phyloP scores from a whole-genome alignment of 345 rosid species.

The Clausena lansium region DNA sequence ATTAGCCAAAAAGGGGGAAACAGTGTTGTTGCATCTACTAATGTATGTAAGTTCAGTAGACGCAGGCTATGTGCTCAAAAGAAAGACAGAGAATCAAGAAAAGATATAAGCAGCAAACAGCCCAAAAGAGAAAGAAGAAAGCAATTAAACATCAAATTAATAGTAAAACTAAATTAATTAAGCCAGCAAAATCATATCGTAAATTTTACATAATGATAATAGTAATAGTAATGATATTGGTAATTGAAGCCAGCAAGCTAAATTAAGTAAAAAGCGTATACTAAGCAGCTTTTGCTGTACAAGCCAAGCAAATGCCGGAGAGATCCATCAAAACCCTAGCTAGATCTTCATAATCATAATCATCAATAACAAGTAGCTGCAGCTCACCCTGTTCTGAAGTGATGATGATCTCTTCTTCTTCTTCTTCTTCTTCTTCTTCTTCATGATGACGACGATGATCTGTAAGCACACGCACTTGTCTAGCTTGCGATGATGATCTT shows the following conservation, averaged over 20 bases:
- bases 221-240: not conserved
- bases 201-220: not conserved
- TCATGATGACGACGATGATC: not conserved
- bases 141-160: not conserved
- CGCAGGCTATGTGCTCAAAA: not conserved
- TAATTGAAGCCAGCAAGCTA: not conserved
- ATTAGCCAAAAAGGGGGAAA: not conserved
- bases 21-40: not conserved
- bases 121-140: not conserved
- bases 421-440: no score
- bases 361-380: slow-evolving; percentile 8
- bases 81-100: not conserved
- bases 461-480: slow-evolving; percentile 8
- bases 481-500: not conserved
- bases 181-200: not conserved
- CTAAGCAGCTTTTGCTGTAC: slow-evolving; percentile 45
- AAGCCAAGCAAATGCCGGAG: slow-evolving; percentile 19
- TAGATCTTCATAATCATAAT: slow-evolving; percentile 31
- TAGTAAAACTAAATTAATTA: not conserved
- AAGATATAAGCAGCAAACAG: no score
- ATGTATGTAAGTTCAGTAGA: not conserved
- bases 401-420: not conserved
- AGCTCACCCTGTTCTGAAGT: not conserved
- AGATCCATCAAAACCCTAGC: slow-evolving; percentile 37
- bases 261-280: no score